A percentile compares a stretch with the other conserved stretches of the same genome.
phyloP scores from a whole-genome alignment of 2,329 filamentous ascomycete genomes.

The Huntiella moniliformis region DNA sequence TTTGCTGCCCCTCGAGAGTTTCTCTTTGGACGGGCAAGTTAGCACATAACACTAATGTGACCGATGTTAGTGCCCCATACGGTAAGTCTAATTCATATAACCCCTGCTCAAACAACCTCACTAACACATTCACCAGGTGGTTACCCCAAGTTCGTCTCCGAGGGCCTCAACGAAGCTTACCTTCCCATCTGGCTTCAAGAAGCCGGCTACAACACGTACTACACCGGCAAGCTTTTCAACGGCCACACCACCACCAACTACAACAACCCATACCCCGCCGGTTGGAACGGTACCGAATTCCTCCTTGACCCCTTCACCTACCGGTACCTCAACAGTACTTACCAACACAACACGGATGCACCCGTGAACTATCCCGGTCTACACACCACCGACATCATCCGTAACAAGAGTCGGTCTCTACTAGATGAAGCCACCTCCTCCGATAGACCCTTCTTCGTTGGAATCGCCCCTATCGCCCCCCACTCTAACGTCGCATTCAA shows the following conservation, averaged over 20 bases:
- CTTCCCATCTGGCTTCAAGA: slow-evolving; percentile 32
- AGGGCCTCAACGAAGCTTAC: slow-evolving; percentile 30
- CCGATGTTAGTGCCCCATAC: slow-evolving; percentile 30
- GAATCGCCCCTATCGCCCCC: slow-evolving; percentile 28
- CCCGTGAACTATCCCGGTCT: slow-evolving; percentile 33
- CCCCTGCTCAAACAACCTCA: slow-evolving; percentile 11
- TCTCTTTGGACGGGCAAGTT: slow-evolving; percentile 41
- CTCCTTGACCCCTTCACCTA: slow-evolving; percentile 50
- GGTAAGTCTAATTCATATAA: slow-evolving; percentile 20
- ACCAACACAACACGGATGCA: slow-evolving; percentile 37
- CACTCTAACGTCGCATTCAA: slow-evolving; percentile 17
- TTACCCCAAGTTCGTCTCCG: slow-evolving; percentile 31
- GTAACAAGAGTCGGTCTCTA: slow-evolving; percentile 30
- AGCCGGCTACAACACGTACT: slow-evolving; percentile 33
- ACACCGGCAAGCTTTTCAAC: slow-evolving; percentile 37
- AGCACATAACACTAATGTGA: slow-evolving; percentile 47
- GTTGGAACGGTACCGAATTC: slow-evolving; percentile 37
- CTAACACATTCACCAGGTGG: slow-evolving; percentile 15
- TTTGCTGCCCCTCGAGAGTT: slow-evolving; percentile 47
- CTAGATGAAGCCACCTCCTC: slow-evolving; percentile 30
- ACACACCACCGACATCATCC: slow-evolving; percentile 34
- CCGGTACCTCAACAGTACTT: slow-evolving; percentile 45
- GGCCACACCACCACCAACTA: slow-evolving; percentile 30
- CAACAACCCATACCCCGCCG: slow-evolving; percentile 30
- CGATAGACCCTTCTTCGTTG: slow-evolving; percentile 35